Conservation (phyloP, 768 basidiomycete species). For the Tylopilus felleus region DNA sequence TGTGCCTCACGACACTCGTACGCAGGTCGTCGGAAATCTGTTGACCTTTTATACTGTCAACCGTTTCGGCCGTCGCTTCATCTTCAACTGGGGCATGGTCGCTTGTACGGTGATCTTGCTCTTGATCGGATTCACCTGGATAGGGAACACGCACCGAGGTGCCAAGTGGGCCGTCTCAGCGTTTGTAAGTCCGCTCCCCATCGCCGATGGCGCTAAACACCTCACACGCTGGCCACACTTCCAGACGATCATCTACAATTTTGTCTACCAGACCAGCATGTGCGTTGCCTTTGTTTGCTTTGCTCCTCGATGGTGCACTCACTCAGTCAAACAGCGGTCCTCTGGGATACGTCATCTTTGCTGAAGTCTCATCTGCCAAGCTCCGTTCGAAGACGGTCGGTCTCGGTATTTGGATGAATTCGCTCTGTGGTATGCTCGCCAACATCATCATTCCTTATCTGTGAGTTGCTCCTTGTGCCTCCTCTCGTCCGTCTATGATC, state of each 20-base stretch:
- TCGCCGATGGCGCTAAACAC: not conserved
- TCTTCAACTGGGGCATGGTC: constrained; percentile 30
- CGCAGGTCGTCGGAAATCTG: constrained; percentile 26
- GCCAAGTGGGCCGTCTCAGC: constrained; percentile 24
- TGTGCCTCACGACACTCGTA: not conserved
- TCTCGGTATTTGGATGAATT: constrained; percentile 24
- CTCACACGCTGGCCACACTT: not conserved
- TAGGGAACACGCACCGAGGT: constrained; percentile 4
- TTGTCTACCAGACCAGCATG: constrained; percentile 28
- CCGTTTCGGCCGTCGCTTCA: constrained; percentile 21
- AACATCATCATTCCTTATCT: constrained; percentile 29
- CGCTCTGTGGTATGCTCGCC: constrained; percentile 24
- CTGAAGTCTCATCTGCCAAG: constrained; percentile 29
- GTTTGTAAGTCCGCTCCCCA: constrained; percentile 14
- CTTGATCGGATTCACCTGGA: constrained; percentile 30
- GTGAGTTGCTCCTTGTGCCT: constrained; percentile 12
- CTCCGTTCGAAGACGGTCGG: constrained; percentile 31
- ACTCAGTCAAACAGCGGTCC: constrained; percentile 19
- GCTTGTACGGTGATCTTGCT: constrained; percentile 21
- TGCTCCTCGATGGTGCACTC: too few species aligned
- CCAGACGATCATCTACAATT: constrained; percentile 31
- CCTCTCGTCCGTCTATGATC: not conserved
- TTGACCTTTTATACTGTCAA: constrained; percentile 26
- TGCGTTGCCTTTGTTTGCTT: not conserved
- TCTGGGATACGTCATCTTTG: constrained; percentile 27